A percentile compares a stretch with the other conserved stretches of the same genome.
phyloP scores from a whole-genome alignment of 1,284 basidiomycete genomes.

The Macrocystidia cucumis region DNA sequence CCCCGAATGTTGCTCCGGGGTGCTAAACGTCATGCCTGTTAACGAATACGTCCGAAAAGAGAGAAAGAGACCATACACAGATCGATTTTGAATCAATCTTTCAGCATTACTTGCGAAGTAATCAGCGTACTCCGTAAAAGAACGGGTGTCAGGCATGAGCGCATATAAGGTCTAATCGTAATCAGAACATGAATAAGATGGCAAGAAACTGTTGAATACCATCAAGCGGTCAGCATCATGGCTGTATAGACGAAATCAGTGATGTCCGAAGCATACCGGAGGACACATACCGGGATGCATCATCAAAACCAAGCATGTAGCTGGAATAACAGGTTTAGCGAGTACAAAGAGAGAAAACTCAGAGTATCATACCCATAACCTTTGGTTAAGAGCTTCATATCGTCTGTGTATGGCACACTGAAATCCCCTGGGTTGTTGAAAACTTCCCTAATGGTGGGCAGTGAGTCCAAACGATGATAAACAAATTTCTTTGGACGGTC shows the following conservation, averaged over 20 bases:
- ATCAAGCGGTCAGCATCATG: slow-evolving; percentile 12
- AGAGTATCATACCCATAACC: slow-evolving; percentile 22
- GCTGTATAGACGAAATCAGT: slow-evolving; percentile 3
- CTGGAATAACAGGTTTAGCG: slow-evolving; percentile 4
- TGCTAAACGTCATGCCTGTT: no score
- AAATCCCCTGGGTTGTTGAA: slow-evolving; percentile 21
- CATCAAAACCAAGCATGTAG: slow-evolving; percentile 20
- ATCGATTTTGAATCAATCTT: background rate
- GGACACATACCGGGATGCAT: slow-evolving; percentile 15
- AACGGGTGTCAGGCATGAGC: slow-evolving; percentile 13
- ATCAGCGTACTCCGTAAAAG: slow-evolving; percentile 7
- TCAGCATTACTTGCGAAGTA: slow-evolving; percentile 1
- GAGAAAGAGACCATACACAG: background rate
- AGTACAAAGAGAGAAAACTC: background rate
- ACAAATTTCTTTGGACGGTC: slow-evolving; percentile 1
- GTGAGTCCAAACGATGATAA: slow-evolving; percentile 5
- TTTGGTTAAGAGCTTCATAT: slow-evolving; percentile 12
- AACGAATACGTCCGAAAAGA: background rate
- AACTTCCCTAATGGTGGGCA: slow-evolving; percentile 20
- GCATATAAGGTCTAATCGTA: slow-evolving; percentile 10
- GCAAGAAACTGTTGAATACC: slow-evolving; percentile 5
- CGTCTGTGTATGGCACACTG: slow-evolving; percentile 13
- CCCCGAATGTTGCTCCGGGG: no score
- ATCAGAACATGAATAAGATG: background rate
- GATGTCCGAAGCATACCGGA: background rate